Evolutionary conservation across 768 basidiomycete genomes (phyloP).

Genomic region (Suillus clintonianus): DNA sequence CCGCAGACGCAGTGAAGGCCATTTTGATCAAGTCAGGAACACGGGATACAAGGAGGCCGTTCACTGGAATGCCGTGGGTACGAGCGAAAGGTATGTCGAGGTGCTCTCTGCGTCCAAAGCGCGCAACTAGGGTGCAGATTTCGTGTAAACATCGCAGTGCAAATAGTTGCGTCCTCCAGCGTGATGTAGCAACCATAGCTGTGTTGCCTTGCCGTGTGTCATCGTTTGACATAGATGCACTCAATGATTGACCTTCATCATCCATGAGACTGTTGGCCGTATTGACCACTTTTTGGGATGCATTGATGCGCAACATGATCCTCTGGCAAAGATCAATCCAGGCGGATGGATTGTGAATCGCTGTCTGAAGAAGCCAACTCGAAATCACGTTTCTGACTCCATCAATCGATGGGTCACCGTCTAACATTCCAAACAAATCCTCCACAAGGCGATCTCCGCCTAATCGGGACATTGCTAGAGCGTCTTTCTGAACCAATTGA

Average conservation of each 20-base stretch:
- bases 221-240: constrained; percentile 47
- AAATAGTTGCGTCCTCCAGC: constrained; percentile 97
- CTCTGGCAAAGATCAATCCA: constrained; percentile 98
- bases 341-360: constrained; percentile 87
- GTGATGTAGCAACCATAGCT: constrained; percentile 57
- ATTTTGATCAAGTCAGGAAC: constrained; percentile 94
- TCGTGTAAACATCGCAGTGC: constrained; percentile 90
- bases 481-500: constrained; percentile 96
- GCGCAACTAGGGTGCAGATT: constrained; percentile 76
- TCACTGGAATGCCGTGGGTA: constrained; percentile 53
- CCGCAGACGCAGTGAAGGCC: constrained; percentile 97
- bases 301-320: constrained; percentile 94
- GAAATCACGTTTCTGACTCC: constrained; percentile 92
- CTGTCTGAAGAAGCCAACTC: constrained; percentile 95
- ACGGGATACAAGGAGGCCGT: constrained; percentile 76
- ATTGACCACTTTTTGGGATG: constrained; percentile 72
- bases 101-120: constrained; percentile 79
- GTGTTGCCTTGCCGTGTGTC: constrained; percentile 33
- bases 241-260: constrained; percentile 93
- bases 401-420: constrained; percentile 91
- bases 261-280: constrained; percentile 65
- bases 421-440: constrained; percentile 92
- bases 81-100: constrained; percentile 76
- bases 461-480: constrained; percentile 84
- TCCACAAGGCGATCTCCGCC: constrained; percentile 95